These are phyloP conservation scores for Phallus indusiatus DNA, from an alignment of 768 basidiomycete genomes.

Conservation along the genomic window DNA sequence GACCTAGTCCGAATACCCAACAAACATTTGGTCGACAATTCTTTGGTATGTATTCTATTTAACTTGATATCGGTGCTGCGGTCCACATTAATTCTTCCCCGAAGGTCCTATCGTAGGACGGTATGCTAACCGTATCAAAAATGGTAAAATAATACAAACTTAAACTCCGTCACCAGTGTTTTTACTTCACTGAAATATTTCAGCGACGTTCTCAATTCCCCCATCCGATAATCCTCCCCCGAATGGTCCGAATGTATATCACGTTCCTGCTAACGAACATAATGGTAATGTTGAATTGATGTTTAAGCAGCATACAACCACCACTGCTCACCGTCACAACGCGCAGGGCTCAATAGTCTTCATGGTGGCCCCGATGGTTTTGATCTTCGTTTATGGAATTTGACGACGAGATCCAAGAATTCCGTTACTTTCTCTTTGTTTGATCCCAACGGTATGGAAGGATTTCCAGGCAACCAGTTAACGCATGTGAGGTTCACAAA, in stretches of 20 bases:
- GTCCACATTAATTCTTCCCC: too few relatives aligned
- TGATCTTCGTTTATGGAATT: conserved; percentile 49
- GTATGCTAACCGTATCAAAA: conserved; percentile 27
- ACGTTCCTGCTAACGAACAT: conserved; percentile 42
- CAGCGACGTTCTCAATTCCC: conserved; percentile 46
- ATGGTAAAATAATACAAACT: conserved; percentile 25
- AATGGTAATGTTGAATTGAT: conserved; percentile 24
- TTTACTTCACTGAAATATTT: background rate
- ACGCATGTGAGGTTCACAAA: background rate
- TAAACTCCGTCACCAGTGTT: background rate
- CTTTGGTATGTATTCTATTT: background rate
- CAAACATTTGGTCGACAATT: conserved; percentile 3
- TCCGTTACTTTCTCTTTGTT: conserved; percentile 45
- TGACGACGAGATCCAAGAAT: conserved; percentile 30
- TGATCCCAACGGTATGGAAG: conserved; percentile 39
- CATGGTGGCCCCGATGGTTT: conserved; percentile 50
- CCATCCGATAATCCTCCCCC: conserved; percentile 37
- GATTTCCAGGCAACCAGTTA: conserved; percentile 37
- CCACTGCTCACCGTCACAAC: too few relatives aligned
- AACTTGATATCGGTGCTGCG: background rate
- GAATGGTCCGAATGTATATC: conserved; percentile 35
- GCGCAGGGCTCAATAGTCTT: conserved; percentile 33
- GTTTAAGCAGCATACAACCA: too few relatives aligned
- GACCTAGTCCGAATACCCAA: background rate
- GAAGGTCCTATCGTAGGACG: background rate